A percentile compares a stretch with the other conserved stretches of the same genome.
phyloP scores from a whole-genome alignment of 495 filamentous ascomycete species.

The Sordaria brevicollis region DNA sequence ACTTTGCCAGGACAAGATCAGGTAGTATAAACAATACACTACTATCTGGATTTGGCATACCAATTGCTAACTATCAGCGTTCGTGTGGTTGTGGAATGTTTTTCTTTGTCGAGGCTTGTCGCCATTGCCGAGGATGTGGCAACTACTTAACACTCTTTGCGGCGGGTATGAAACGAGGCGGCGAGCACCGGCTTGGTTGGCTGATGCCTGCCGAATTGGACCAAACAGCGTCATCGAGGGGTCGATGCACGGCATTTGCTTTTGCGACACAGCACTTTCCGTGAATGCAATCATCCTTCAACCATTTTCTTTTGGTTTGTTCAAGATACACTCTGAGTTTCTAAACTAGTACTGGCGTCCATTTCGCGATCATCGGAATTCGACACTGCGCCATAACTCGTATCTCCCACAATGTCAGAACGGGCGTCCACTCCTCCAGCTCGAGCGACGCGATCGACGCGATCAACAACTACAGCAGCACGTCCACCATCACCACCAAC shows the following conservation, averaged over 20 bases:
- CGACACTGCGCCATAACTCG: neutral
- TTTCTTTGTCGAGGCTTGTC: neutral
- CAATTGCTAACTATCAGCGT: neutral
- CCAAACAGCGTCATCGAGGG: neutral
- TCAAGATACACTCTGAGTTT: neutral
- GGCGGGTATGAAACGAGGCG: neutral
- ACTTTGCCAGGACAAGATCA: neutral
- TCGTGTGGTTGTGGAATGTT: neutral
- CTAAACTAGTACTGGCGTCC: neutral
- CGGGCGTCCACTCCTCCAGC: slow-evolving; percentile 49
- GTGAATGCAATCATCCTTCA: neutral
- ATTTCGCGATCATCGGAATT: neutral
- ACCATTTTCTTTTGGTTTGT: neutral
- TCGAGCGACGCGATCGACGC: slow-evolving; percentile 26
- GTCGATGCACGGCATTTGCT: neutral
- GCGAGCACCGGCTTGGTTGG: neutral
- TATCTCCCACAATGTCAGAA: slow-evolving; percentile 8
- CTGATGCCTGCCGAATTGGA: neutral
- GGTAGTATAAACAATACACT: neutral
- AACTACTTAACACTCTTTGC: neutral
- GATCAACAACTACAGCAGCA: slow-evolving; percentile 19
- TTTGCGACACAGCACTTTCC: neutral
- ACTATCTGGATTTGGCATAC: neutral
- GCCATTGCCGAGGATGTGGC: neutral
- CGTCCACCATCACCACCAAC: slow-evolving; percentile 50